Evolutionary conservation across 1,284 basidiomycete species (phyloP), one percentile per base, ranked within the genome.

Genomic region (Lentinula novae-zelandiae): DNA sequence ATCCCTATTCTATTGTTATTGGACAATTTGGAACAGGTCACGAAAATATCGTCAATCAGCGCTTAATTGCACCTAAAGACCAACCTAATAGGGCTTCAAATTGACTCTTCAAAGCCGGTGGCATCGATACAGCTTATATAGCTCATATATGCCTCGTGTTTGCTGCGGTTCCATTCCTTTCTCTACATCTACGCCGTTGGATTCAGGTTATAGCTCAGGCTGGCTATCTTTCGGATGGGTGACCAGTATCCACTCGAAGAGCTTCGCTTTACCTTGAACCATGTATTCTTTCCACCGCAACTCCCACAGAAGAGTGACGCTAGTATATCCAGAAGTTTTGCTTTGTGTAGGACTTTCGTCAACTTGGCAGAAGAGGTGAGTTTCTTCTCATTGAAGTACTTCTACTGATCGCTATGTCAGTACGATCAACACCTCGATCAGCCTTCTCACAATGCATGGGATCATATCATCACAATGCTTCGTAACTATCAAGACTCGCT

Each of bases 221-320:
- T 27, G 3, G 27, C 27, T 27, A 27, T 27, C 27, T 27, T 27
- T 27, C 27, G 27, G 27, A 27, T 27, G 27, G 27, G 27, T 4
- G 27, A 27, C 27, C 27, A 27, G 27, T 27, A 27, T 27, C 10
- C 38, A 39, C 10, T 12, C 13, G 38, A 39, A 39, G 38, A 57
- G n/a, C 50, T 73, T 13, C 22, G 67, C 10, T 77, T 76, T 60
- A 64, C 76, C 31, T 58, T 78, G 53, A 70, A 76, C 60, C 73
- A 77, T 64, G 66, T 80, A 0, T 78, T 80, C 63, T 60, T 78
- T 12, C 79, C 78, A 1, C 74, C 74, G 0, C 67, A 73, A 46
- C 67, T 80, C 1, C 79, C 79, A 1, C 73, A 77, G 59, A 48
- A 68, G n/a, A 67, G 73, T 36, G 77, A 78, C 57, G 38, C 63